These are phyloP conservation scores for Cladosporium sp. DNA, from an alignment of 2,329 filamentous ascomycete genomes.

Conservation along the genomic window DNA sequence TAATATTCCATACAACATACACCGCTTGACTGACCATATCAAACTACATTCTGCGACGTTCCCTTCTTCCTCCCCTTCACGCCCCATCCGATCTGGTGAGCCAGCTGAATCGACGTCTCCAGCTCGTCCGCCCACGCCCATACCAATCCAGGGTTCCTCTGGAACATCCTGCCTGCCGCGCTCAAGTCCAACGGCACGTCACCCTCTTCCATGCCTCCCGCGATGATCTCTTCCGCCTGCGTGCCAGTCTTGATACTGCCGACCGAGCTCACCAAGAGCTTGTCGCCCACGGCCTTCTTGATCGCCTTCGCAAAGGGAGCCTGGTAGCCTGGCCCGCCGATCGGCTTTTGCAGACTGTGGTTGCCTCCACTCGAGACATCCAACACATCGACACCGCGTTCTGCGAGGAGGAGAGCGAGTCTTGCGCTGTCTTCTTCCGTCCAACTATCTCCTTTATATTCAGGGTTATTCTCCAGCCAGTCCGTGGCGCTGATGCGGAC, in stretches of 20 bases:
- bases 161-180: constrained; percentile 71
- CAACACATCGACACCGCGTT: constrained; percentile 71
- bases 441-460: not conserved
- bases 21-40: not conserved
- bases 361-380: constrained; percentile 80
- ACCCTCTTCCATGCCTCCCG: not conserved
- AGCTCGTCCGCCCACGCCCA: constrained; percentile 72
- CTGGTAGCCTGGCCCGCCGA: constrained; percentile 68
- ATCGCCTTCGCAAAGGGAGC: constrained; percentile 69
- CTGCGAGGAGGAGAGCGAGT: constrained; percentile 55
- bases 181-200: constrained; percentile 64
- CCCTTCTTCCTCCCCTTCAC: constrained; percentile 44
- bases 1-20: not conserved
- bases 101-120: constrained; percentile 67
- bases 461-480: not conserved
- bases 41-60: not conserved
- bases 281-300: constrained; percentile 69
- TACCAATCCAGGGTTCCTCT: constrained; percentile 73
- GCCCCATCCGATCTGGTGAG: constrained; percentile 56
- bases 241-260: constrained; percentile 70
- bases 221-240: constrained; percentile 63
- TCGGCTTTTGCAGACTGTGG: constrained; percentile 56
- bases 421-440: constrained; percentile 62
- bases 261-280: constrained; percentile 70
- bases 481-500: constrained; percentile 9